Evolutionary conservation across 2,329 filamentous ascomycete genomes (phyloP).

Genomic region (Gliomastix tumulicola): DNA sequence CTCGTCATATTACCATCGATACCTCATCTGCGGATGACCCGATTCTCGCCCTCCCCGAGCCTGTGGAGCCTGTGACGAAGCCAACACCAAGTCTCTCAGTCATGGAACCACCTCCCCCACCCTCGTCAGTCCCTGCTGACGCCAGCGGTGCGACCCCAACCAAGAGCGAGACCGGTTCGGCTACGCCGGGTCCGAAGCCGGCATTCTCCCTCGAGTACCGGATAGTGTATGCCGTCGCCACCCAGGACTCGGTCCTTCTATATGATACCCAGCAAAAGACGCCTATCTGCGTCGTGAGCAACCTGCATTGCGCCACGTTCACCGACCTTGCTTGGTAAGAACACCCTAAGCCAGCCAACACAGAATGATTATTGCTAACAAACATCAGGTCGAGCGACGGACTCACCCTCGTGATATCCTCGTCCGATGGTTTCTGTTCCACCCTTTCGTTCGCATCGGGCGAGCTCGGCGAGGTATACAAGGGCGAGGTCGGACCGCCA

Average conservation of each 20-base stretch:
- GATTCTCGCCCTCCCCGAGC: conserved; percentile 75
- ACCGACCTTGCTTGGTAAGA: conserved; percentile 91
- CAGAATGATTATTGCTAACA: conserved; percentile 18
- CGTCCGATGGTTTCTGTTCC: conserved; percentile 96
- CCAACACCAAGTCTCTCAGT: conserved; percentile 50
- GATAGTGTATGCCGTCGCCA: conserved; percentile 94
- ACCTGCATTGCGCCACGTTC: conserved; percentile 94
- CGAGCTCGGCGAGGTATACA: conserved; percentile 79
- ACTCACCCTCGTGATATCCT: conserved; percentile 75
- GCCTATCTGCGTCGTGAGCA: conserved; percentile 90
- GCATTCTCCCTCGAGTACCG: conserved; percentile 85
- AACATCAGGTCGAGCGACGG: conserved; percentile 41
- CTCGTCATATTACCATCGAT: conserved; percentile 89
- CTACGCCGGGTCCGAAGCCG: conserved; percentile 54
- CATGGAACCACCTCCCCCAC: conserved; percentile 78
- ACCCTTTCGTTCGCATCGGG: conserved; percentile 76
- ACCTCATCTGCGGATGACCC: conserved; percentile 82
- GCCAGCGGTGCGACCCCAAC: conserved; percentile 19
- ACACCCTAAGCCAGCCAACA: background rate
- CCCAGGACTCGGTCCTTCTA: conserved; percentile 87
- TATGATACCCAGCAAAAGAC: conserved; percentile 98
- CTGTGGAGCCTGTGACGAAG: conserved; percentile 54
- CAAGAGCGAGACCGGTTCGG: conserved; percentile 31
- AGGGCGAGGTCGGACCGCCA: conserved; percentile 52
- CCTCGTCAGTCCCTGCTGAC: conserved; percentile 18